Evolutionary conservation across 805 yeast genomes (phyloP).

Genomic region (Suhomyces sp.): DNA sequence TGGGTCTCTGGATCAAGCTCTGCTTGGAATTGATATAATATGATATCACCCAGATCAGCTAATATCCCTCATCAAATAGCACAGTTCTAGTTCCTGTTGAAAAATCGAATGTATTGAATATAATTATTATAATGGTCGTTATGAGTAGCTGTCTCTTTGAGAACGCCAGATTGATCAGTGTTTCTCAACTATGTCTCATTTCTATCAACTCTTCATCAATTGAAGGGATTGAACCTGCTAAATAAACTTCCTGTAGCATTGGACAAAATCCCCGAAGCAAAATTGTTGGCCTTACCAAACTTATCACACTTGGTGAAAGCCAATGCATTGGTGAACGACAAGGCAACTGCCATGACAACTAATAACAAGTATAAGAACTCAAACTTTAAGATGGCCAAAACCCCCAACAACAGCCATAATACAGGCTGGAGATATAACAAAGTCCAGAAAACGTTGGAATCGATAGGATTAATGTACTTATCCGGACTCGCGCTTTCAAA

Average conservation of each 20-base stretch:
- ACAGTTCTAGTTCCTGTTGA: too few species aligned
- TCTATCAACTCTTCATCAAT: too few species aligned
- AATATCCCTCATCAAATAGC: too few species aligned
- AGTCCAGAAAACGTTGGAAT: constrained; percentile 85
- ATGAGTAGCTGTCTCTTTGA: too few species aligned
- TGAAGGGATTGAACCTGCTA: constrained; percentile 47
- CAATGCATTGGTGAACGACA: constrained; percentile 79
- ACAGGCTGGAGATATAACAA: constrained; percentile 73
- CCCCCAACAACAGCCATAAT: constrained; percentile 70
- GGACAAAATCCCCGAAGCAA: constrained; percentile 59
- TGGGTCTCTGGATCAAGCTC: too few species aligned
- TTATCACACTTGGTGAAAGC: constrained; percentile 93
- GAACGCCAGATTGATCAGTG: too few species aligned
- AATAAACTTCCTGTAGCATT: constrained; percentile 48
- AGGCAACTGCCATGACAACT: constrained; percentile 63
- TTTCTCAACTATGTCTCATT: too few species aligned
- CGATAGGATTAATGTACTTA: constrained; percentile 81
- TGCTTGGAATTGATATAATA: too few species aligned
- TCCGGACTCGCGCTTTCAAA: constrained; percentile 80
- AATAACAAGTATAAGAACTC: constrained; percentile 66
- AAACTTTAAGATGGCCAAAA: constrained; percentile 76
- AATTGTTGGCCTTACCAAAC: constrained; percentile 77
- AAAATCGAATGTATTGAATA: too few species aligned
- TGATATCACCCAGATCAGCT: too few species aligned
- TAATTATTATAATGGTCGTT: too few species aligned